phyloP scores from a whole-genome alignment of 2,329 filamentous ascomycete genomes.

The Trichoderma atroviride region DNA sequence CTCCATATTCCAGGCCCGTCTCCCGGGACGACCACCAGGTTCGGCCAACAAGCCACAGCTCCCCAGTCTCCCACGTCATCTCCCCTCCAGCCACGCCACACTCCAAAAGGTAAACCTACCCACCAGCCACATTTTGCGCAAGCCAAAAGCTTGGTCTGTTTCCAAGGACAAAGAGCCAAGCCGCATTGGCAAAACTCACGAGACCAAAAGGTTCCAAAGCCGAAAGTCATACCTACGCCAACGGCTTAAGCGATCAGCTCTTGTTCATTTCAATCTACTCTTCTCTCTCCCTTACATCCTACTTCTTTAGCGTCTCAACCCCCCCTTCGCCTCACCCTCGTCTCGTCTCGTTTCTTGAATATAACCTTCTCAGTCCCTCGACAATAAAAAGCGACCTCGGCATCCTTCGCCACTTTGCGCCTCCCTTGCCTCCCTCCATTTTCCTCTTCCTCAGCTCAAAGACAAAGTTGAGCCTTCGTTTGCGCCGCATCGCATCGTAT shows the following conservation, averaged over 20 bases:
- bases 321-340: not conserved
- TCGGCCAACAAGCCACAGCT: slow-evolving; percentile 22
- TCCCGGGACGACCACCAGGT: slow-evolving; percentile 20
- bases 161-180: not conserved
- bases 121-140: slow-evolving; percentile 7
- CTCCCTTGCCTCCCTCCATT: not conserved
- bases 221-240: not conserved
- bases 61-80: slow-evolving; percentile 23
- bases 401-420: not conserved
- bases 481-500: slow-evolving; percentile 3
- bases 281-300: not conserved
- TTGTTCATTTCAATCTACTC: not conserved
- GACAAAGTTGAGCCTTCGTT: not conserved
- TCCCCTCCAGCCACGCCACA: not conserved
- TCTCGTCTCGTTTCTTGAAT: not conserved
- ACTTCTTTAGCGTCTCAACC: not conserved
- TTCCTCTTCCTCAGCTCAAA: not conserved
- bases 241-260: not conserved
- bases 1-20: not conserved
- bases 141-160: not conserved
- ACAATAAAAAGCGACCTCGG: not conserved
- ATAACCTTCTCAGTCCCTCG: not conserved
- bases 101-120: not conserved
- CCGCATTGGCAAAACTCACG: slow-evolving; percentile 22
- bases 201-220: slow-evolving; percentile 13